Percentiles rank a stretch among this genome's conserved stretches.
These are phyloP conservation scores for Boletus vermiculosoides DNA, from an alignment of 768 basidiomycete genomes.

Conservation along the genomic window DNA sequence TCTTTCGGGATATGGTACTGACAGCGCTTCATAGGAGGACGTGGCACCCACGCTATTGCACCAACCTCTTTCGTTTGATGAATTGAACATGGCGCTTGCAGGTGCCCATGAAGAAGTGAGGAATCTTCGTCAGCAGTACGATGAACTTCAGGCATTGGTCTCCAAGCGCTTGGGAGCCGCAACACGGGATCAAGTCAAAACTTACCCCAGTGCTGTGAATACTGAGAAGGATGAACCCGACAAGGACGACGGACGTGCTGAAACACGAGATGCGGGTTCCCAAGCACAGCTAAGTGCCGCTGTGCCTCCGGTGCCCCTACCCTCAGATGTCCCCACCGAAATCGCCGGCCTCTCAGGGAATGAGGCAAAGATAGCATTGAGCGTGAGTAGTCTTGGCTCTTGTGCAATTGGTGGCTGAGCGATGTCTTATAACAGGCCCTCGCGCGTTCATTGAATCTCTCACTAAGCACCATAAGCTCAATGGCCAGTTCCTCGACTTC, in stretches of 20 bases:
- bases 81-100: conserved; percentile 25
- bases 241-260: neutral
- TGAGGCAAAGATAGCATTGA: conserved; percentile 21
- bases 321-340: conserved; percentile 8
- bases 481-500: neutral
- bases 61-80: conserved; percentile 24
- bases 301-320: neutral
- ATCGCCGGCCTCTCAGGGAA: conserved; percentile 22
- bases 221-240: neutral
- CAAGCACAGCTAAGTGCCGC: neutral
- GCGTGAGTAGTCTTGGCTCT: conserved; percentile 14
- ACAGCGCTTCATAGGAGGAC: conserved; percentile 12
- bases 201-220: neutral
- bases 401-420: neutral
- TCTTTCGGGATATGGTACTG: neutral
- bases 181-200: neutral
- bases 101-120: conserved; percentile 25
- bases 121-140: conserved; percentile 27
- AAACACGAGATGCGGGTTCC: neutral
- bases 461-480: neutral
- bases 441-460: conserved; percentile 13
- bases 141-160: conserved; percentile 21
- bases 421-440: conserved; percentile 10
- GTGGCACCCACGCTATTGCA: neutral
- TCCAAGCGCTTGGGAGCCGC: conserved; percentile 11